Base-by-base conservation (phyloP, 768 basidiomycete genomes). In the Russula griseocarnosa region DNA sequence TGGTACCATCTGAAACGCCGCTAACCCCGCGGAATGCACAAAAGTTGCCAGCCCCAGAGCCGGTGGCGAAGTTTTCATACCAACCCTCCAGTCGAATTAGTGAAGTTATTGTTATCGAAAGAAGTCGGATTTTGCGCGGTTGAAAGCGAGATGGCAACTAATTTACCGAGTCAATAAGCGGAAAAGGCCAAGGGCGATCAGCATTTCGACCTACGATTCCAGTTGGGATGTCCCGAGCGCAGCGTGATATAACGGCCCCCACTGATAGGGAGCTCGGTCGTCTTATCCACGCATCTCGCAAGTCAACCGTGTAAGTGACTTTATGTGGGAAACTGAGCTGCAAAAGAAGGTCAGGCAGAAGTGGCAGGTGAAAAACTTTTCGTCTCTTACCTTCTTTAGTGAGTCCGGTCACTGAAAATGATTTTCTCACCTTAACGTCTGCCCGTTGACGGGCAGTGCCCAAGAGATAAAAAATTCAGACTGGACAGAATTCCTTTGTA, bases 21-120 rank as follows among this genome's bases (percentile, higher is more conserved):
- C 75, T 71, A 32, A 90, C 75, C 36, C 77, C 76, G 46, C 1
- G 84, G 82, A 62, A 90, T 78, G 73, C 92, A 94, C 92, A 94
- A 69, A 78, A 83, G 1, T 69, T 61, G 18, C 92, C 91, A 69
- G 84, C 83, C 22, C 85, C 84, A 18, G 70, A 72, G 32, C 78
- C 73, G 64, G 79, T 71, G 71, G 83, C 80, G 72, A 81, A 86
- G 1, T 78, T 79, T 79, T 50, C 82, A 76, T 30, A 79, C 76
- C 26, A 70, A 24, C 42, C 71, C 66, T 32, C 75, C 71, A n/a
- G 72, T 71, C 11, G 79, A 76, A 60, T 75, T 75, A 50, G 77
- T 79, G 76, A 94, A 94, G 67, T 87, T 76, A 46, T 77, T 54
- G 67, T 87, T 76, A 46, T 77, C 55, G 71, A 90, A 90, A 3